Percentiles rank a stretch among this genome's conserved stretches.
Conservation (phyloP, 192 early-diverging fungal species). For the Backusella liffmaniae region DNA sequence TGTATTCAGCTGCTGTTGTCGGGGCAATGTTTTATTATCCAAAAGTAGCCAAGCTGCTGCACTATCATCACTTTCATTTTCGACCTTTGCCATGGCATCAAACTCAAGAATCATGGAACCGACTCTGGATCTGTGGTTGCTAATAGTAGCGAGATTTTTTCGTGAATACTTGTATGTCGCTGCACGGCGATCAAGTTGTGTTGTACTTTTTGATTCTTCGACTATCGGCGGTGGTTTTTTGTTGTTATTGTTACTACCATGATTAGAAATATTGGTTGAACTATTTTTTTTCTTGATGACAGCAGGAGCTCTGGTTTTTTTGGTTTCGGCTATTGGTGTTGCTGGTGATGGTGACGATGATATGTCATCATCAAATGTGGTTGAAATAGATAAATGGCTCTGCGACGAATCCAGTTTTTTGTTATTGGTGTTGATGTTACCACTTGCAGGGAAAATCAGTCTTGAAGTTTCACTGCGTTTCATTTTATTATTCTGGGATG, state of each 20-base stretch:
- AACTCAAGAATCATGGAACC: conserved; percentile 35
- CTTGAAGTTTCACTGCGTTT: conserved; percentile 17
- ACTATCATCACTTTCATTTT: neutral
- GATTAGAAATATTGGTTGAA: too few species aligned
- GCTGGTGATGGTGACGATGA: neutral
- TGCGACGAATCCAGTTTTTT: neutral
- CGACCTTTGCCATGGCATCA: conserved; percentile 20
- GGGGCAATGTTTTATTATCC: conserved; percentile 16
- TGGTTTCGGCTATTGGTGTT: neutral
- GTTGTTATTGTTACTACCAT: neutral
- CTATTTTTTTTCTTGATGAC: neutral
- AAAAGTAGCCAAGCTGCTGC: conserved; percentile 24
- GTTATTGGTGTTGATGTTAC: neutral
- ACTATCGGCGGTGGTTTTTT: neutral
- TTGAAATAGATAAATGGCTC: neutral
- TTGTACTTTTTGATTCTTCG: neutral
- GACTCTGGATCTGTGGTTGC: conserved; percentile 14
- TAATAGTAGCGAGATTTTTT: conserved; percentile 1
- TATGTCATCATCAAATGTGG: neutral
- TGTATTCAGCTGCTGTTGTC: neutral
- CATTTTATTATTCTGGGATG: neutral
- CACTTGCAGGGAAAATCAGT: neutral
- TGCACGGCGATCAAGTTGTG: neutral
- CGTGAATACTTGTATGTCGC: conserved; percentile 28
- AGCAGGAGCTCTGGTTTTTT: neutral